Evolutionary conservation across 768 basidiomycete genomes (phyloP).

Genomic region (Kwoniella dendrophila): DNA sequence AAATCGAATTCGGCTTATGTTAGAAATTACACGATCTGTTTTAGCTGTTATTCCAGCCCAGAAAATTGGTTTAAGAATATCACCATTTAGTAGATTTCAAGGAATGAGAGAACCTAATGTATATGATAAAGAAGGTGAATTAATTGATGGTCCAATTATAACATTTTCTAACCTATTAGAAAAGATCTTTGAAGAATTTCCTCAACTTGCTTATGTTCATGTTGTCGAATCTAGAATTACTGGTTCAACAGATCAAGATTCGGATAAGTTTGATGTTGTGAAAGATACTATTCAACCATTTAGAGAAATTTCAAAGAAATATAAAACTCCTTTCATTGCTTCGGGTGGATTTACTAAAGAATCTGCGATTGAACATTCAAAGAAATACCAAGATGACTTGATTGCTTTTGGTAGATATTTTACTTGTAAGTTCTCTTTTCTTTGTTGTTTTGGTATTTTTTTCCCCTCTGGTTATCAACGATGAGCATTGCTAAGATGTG

Average conservation of each 20-base stretch:
- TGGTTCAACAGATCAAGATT: not conserved
- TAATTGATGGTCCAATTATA: slow-evolving; percentile 5
- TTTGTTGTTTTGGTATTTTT: not conserved
- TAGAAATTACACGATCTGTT: slow-evolving; percentile 64
- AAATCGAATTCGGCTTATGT: slow-evolving; percentile 63
- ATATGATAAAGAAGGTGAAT: not conserved
- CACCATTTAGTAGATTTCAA: slow-evolving; percentile 64
- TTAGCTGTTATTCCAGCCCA: slow-evolving; percentile 62
- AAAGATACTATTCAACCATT: slow-evolving; percentile 7
- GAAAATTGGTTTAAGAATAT: slow-evolving; percentile 62
- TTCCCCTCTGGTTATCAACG: not conserved
- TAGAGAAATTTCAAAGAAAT: not conserved
- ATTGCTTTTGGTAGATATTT: slow-evolving; percentile 19
- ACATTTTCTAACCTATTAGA: slow-evolving; percentile 7
- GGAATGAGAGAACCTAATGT: slow-evolving; percentile 56
- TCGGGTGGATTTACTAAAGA: slow-evolving; percentile 16
- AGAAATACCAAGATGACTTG: slow-evolving; percentile 18
- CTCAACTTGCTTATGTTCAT: slow-evolving; percentile 16
- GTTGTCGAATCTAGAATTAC: slow-evolving; percentile 3
- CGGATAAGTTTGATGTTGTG: not conserved
- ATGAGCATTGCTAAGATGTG: not conserved
- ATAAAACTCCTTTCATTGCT: not conserved
- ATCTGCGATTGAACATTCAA: slow-evolving; percentile 1
- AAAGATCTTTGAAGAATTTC: slow-evolving; percentile 3
- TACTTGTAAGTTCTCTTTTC: slow-evolving; percentile 10